These are phyloP conservation scores for Starmerella ratchasimensis DNA, from an alignment of 805 yeast species.

Conservation along the genomic window DNA sequence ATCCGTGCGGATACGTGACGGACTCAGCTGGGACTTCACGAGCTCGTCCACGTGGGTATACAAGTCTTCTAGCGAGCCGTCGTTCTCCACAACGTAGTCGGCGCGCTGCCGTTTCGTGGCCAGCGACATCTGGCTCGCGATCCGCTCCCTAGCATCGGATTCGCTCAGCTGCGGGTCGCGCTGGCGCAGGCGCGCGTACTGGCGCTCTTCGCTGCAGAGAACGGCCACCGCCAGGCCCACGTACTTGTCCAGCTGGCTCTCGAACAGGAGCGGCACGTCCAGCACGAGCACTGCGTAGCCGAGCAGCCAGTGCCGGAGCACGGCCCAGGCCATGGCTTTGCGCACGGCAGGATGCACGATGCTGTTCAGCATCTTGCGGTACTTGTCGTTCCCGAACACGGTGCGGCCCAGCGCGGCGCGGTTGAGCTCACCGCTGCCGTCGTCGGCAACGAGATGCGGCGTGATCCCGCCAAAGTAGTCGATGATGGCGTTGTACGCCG, in stretches of 20 bases:
- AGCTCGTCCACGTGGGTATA: slow-evolving; percentile 32
- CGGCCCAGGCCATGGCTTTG: slow-evolving; percentile 44
- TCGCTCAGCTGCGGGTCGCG: slow-evolving; percentile 55
- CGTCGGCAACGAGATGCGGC: slow-evolving; percentile 33
- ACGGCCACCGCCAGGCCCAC: slow-evolving; percentile 67
- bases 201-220: slow-evolving; percentile 42
- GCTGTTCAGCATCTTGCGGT: slow-evolving; percentile 46
- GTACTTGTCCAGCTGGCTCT: slow-evolving; percentile 50
- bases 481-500: slow-evolving; percentile 56
- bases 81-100: slow-evolving; percentile 55
- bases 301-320: slow-evolving; percentile 42
- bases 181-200: slow-evolving; percentile 44
- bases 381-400: slow-evolving; percentile 57
- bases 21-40: slow-evolving; percentile 23
- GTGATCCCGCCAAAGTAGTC: slow-evolving; percentile 42
- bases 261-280: slow-evolving; percentile 86
- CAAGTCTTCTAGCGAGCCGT: slow-evolving; percentile 33
- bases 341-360: slow-evolving; percentile 84
- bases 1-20: slow-evolving; percentile 27
- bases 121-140: slow-evolving; percentile 61
- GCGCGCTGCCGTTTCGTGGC: slow-evolving; percentile 43
- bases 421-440: slow-evolving; percentile 37
- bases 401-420: slow-evolving; percentile 62
- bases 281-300: slow-evolving; percentile 52
- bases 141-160: slow-evolving; percentile 60